Base-by-base conservation (phyloP, 2,329 filamentous ascomycete genomes). In the Diatrype stigma region DNA sequence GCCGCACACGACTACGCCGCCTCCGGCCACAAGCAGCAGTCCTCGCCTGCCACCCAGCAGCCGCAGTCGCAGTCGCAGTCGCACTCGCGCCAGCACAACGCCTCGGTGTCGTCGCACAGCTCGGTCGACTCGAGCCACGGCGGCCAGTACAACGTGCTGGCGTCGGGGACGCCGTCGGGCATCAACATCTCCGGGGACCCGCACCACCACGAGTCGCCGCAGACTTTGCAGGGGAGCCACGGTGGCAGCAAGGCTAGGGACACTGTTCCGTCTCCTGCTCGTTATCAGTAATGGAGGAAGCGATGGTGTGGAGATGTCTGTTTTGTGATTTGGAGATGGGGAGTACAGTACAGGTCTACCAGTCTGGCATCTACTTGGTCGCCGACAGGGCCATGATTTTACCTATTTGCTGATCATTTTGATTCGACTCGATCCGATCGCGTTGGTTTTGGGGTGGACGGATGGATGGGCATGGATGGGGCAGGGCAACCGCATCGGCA, bases 161-260 rank as follows among this genome's bases (percentile, higher is more conserved):
- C 56, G 2, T 60, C 57, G n/a, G 60, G 60, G 5, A 64, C 58
- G 2, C 56, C 63, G 1, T 62, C 60, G 0, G 61, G 62, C 2
- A 52, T 56, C 16, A 47, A 53, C 32, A 34, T 46, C 10, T 14
- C 34, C 12, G 12, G 34, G 34, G 34, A 37, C 6, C 34, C 34
- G 34, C 34, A 37, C 14, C 16, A 6, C 6, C 34, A 37, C 10
- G 26, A 30, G 5, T 6, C 26, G 26, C 26, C 26, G 26, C 26
- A 30, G 26, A 30, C 6, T 10, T 30, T 30, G 26, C 10, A 6
- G 26, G 26, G 10, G 26, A 30, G n/a, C n/a, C n/a, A 30, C 6
- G 26, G 26, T 5, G 26, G 26, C 6, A 10, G 10, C 6, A 10
- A 30, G 26, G 26, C 34, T 17, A 16, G 6, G 30, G 30, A 7